Evolutionary conservation across 306 rosid genomes (phyloP), one percentile per base, ranked within the genome.

Genomic region (Begonia fuchsioides): DNA sequence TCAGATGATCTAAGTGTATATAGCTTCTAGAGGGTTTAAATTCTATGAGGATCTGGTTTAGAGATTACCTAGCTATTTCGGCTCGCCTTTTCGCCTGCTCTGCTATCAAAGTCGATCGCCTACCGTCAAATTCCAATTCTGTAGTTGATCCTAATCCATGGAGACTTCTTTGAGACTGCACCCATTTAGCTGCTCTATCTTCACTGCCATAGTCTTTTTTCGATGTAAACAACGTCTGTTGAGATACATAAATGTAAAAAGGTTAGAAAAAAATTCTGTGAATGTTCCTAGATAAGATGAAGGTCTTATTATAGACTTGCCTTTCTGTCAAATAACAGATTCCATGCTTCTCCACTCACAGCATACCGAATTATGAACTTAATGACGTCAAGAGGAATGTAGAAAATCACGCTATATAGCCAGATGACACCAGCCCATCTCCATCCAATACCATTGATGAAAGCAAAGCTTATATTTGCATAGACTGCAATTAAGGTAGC

Each of bases 401-500:
- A 85, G 80, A 85, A 81, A 49, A 81, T 45, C 61, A 85, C 54
- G 53, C 93, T 85, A 51, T 78, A 85, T 51, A 85, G 18, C 95
- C 95, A 85, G 70, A 85, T 81, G 32, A 85, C 56, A 43, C 93
- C 95, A 40, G 93, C 87, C 95, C 95, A 85, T 68, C 72, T 65
- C 95, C 95, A 85, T 78, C 93, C 95, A 60, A 85, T 81, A 51
- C 95, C 93, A 3, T 32, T 64, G 19, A 85, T 81, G 32, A 64
- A 26, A 26, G 93, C 93, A 73, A 85, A 85, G 72, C 84, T 78
- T 49, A 81, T 78, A 15, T 38, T 48, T 50, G 95, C 95, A 55
- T 85, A 85, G 39, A 81, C 93, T 32, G 87, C 87, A 39, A 85
- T 81, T 47, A 81, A n/a, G 50, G 95, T 75, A 17, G 95, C 95